Base-by-base conservation (phyloP, 192 early-diverging fungal genomes). In the Lunasporangiospora selenospora region DNA sequence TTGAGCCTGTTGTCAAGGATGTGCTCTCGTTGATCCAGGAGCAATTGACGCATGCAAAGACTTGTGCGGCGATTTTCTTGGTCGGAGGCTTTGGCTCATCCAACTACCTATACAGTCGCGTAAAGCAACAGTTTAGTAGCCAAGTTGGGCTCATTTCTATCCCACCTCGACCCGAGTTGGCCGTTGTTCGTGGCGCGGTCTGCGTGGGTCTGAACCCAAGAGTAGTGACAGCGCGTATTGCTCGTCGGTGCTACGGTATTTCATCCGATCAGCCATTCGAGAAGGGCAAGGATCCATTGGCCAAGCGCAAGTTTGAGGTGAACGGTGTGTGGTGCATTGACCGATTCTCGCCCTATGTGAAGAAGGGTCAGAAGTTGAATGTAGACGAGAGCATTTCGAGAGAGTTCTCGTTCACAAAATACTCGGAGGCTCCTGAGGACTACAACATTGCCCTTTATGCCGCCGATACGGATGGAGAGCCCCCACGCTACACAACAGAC, bases 41-140 rank as follows among this genome's bases (percentile, higher is more conserved):
- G 21, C 83, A 85, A 53, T 53, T 85, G 33, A 51, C 48, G 3
- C 64, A 70, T 40, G 45, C 63, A 6, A 58, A 71, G 27, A 46
- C 50, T 15, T 57, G 79, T 10, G 46, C 77, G 19, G 75, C 79
- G 9, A 77, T 81, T 18, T 85, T 85, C 63, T 45, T 85, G 51
- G 83, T 85, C 13, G 83, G 83, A 19, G 83, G 83, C 33, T 82
- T 82, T 53, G 81, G 83, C 24, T 75, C 77, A 41, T 82, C 81
- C 3, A 53, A 57, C 7, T 82, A 82, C 33, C 44, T 85, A 10
- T 73, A 76, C 39, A 39, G 56, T 8, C 40, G 53, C 29, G 51
- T 85, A 16, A 71, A 75, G 46, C 24, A 53, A 19, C 42, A 48
- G 12, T 79, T 81, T 58, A 54, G 40, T 21, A 54, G 41, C 38